phyloP scores from a whole-genome alignment of 176 grass and related monocot genomes.

The Juncus effusus region DNA sequence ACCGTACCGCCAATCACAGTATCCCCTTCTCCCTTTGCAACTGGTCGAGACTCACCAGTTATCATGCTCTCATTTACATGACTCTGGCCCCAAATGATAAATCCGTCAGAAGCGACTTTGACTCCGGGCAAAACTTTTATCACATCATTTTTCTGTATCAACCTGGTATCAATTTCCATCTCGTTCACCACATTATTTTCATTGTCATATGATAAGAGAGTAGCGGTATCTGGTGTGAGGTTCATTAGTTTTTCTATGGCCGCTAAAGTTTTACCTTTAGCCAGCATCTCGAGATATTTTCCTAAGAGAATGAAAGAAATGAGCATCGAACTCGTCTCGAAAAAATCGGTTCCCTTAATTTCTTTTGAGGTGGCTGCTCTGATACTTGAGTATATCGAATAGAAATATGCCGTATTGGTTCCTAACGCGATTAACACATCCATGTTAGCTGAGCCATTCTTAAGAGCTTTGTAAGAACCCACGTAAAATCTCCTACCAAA shows the following conservation, averaged over 20 bases:
- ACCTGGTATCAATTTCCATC: constrained; percentile 72
- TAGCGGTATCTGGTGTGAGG: constrained; percentile 79
- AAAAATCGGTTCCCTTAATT: constrained; percentile 84
- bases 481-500: constrained; percentile 80
- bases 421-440: constrained; percentile 94
- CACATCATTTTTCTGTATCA: constrained; percentile 98
- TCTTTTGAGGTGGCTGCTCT: constrained; percentile 61
- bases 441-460: constrained; percentile 83
- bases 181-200: constrained; percentile 62
- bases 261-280: constrained; percentile 93
- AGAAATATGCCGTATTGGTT: constrained; percentile 87
- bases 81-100: constrained; percentile 93
- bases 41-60: constrained; percentile 76
- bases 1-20: constrained; percentile 85
- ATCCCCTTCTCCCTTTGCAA: constrained; percentile 87
- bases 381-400: constrained; percentile 78
- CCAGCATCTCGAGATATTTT: constrained; percentile 95
- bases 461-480: constrained; percentile 77
- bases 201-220: constrained; percentile 43
- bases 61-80: constrained; percentile 99
- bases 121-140: constrained; percentile 83
- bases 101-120: constrained; percentile 88
- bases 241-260: constrained; percentile 96
- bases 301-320: constrained; percentile 96
- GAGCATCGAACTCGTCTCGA: constrained; percentile 97